Base-by-base conservation (phyloP, 441 rosid genomes). In the Gossypium davidsonii region DNA sequence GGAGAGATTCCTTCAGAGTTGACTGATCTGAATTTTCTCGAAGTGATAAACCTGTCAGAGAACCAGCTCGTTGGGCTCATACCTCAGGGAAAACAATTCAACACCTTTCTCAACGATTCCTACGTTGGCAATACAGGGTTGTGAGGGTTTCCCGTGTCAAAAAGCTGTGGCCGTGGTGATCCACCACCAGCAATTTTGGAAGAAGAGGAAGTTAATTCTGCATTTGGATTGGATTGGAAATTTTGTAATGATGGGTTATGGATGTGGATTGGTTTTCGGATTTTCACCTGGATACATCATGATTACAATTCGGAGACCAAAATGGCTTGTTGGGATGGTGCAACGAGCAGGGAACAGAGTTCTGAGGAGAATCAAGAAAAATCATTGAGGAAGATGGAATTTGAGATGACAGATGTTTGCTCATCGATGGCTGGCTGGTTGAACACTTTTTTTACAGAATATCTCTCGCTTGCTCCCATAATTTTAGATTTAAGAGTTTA, bases 1-100 rank as follows among this genome's bases (percentile, higher is more conserved):
- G 79, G 82, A 2, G 57, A 52, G 1, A 83, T 83, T 39, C 82
- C 82, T 1, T 17, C 0, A 11, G 12, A 80, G 4, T 65, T 76
- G 18, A 23, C 67, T 28, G 15, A 5, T 14, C 51, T 80, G 71
- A 67, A 37, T 1, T 83, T 78, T 26, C 75, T 80, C 9, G 11
- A 5, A 6, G 58, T 57, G 23, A 10, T 80, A 4, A 77, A 71
- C 57, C 11, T 80, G 21, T 58, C 83, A 0, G 15, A 56, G 2
- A 81, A 78, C 62, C 81, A 70, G 23, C 78, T 81, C 18, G 26
- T 21, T 3, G 78, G 81, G 1, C 70, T 26, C 11, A 77, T 72
- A 14, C 79, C 79, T 6, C 18, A 14, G 18, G 75, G 63, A n/a
- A 15, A 10, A 0, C 79, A 77, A 25, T 65, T 77, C 7, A 10